Percentiles rank a stretch among this genome's conserved stretches.
Evolutionary conservation across 768 basidiomycete species (phyloP).

Genomic region (Amanita thiersii): DNA sequence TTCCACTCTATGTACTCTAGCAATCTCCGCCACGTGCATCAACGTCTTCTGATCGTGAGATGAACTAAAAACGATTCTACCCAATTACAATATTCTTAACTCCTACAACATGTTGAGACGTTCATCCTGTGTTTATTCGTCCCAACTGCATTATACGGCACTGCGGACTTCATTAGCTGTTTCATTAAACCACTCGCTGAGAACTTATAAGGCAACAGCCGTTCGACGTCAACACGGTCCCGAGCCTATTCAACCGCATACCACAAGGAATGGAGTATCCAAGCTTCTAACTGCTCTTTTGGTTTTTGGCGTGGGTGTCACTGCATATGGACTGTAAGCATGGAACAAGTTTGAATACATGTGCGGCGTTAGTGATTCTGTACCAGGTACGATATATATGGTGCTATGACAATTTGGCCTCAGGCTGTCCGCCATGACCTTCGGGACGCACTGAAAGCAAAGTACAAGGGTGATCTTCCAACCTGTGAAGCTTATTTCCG

Average conservation of each 20-base stretch:
- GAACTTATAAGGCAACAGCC: too few species aligned
- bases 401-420: slow-evolving; percentile 59
- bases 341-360: slow-evolving; percentile 4
- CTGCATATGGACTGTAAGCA: slow-evolving; percentile 27
- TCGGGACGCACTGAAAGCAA: slow-evolving; percentile 56
- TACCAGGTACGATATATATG: slow-evolving; percentile 47
- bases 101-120: too few species aligned
- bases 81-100: too few species aligned
- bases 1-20: too few species aligned
- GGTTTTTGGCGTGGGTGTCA: slow-evolving; percentile 20
- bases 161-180: too few species aligned
- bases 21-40: too few species aligned
- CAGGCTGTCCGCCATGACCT: slow-evolving; percentile 53
- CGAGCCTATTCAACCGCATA: not conserved
- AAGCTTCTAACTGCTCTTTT: slow-evolving; percentile 22
- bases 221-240: not conserved
- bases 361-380: slow-evolving; percentile 6
- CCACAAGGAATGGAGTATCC: slow-evolving; percentile 7
- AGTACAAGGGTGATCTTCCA: slow-evolving; percentile 44
- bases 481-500: slow-evolving; percentile 44
- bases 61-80: too few species aligned
- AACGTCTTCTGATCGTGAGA: too few species aligned
- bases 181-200: not conserved
- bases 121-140: too few species aligned
- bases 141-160: too few species aligned